phyloP scores from a whole-genome alignment of 2,329 filamentous ascomycete species.

The Aspergillus luchuensis region DNA sequence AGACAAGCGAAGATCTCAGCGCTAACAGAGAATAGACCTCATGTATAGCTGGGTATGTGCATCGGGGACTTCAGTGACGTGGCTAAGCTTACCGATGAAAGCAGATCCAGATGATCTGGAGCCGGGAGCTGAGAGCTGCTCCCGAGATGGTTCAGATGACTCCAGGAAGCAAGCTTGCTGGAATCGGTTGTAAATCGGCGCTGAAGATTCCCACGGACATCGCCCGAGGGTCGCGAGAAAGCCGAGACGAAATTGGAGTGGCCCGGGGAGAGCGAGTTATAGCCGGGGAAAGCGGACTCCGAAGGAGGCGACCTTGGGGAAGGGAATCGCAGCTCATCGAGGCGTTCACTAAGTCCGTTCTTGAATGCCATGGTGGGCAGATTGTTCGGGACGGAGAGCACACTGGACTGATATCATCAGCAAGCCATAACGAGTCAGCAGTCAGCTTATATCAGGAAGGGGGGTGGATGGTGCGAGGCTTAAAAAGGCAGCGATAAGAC shows the following conservation, averaged over 20 bases:
- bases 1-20: neutral
- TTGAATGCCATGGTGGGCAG: slow-evolving; percentile 63
- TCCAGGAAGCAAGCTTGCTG: slow-evolving; percentile 75
- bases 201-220: slow-evolving; percentile 76
- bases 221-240: slow-evolving; percentile 59
- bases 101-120: slow-evolving; percentile 56
- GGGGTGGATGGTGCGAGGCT: slow-evolving; percentile 8
- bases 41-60: neutral
- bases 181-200: slow-evolving; percentile 93
- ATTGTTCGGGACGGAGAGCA: slow-evolving; percentile 23
- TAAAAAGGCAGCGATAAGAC: slow-evolving; percentile 10
- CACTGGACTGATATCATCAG: slow-evolving; percentile 37
- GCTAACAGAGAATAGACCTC: neutral
- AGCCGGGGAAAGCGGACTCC: slow-evolving; percentile 72
- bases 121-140: slow-evolving; percentile 47
- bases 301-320: slow-evolving; percentile 75
- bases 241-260: slow-evolving; percentile 66
- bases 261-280: slow-evolving; percentile 70
- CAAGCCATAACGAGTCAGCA: slow-evolving; percentile 28
- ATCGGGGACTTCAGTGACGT: slow-evolving; percentile 5
- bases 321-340: slow-evolving; percentile 79
- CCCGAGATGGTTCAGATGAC: slow-evolving; percentile 58
- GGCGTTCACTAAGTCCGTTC: slow-evolving; percentile 63
- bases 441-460: slow-evolving; percentile 21
- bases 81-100: slow-evolving; percentile 54